Percentiles rank a stretch among this genome's conserved stretches.
These are phyloP conservation scores for Wolfiporia cocos DNA, from an alignment of 1,284 basidiomycete species.

Conservation along the genomic window DNA sequence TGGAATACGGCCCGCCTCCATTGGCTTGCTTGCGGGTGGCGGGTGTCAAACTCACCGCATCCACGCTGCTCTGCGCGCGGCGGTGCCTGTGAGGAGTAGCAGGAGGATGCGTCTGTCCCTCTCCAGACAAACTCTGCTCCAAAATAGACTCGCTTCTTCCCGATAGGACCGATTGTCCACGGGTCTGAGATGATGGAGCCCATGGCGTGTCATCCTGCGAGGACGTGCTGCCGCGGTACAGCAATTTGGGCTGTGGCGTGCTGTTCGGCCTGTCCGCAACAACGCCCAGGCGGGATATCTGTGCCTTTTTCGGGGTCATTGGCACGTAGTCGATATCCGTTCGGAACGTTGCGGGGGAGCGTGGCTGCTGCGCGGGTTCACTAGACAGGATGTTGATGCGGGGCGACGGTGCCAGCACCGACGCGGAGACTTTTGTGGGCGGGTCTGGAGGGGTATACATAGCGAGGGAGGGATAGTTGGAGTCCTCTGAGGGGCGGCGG, in stretches of 20 bases:
- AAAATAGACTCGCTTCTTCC: conserved; percentile 4
- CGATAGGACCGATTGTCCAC: conserved; percentile 14
- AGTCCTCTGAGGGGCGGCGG: too few relatives aligned
- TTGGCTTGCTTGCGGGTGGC: conserved; percentile 1
- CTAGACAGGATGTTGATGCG: conserved; percentile 16
- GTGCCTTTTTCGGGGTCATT: conserved; percentile 56
- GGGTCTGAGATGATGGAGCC: conserved; percentile 9
- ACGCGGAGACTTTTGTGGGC: too few relatives aligned
- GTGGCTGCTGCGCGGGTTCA: conserved; percentile 28
- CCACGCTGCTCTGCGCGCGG: conserved; percentile 24
- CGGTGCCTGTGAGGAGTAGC: conserved; percentile 15
- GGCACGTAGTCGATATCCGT: conserved; percentile 70
- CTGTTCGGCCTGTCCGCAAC: conserved; percentile 16
- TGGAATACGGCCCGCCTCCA: conserved; percentile 4
- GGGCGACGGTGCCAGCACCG: conserved; percentile 13
- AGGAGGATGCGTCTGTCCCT: conserved; percentile 6
- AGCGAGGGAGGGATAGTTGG: too few relatives aligned
- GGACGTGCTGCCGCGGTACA: too few relatives aligned
- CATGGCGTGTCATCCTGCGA: too few relatives aligned
- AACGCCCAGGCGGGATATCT: conserved; percentile 27
- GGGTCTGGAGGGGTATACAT: too few relatives aligned
- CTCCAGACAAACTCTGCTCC: conserved; percentile 10
- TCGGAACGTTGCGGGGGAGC: conserved; percentile 54
- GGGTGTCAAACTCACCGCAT: conserved; percentile 11
- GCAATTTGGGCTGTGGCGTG: neutral